Conservation (phyloP, 2,329 filamentous ascomycete species). For the Malbranchea cinnamomea region DNA sequence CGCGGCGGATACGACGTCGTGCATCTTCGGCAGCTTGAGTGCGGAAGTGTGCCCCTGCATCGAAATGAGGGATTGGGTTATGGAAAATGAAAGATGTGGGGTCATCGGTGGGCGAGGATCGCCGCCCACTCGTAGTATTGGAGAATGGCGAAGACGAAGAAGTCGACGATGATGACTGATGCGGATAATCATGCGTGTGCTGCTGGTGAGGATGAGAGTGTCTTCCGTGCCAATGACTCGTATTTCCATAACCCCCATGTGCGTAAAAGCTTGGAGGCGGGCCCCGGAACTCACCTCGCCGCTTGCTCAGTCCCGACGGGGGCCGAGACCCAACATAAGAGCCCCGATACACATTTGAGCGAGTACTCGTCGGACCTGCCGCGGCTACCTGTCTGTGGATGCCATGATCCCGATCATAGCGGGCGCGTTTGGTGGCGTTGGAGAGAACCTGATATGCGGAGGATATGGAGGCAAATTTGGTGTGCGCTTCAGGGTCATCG, state of each 20-base stretch:
- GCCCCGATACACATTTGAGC: conserved; percentile 30
- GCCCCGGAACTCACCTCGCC: conserved; percentile 62
- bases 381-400: conserved; percentile 18
- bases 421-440: conserved; percentile 54
- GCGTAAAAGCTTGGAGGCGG: conserved; percentile 84
- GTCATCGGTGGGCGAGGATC: conserved; percentile 15
- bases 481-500: conserved; percentile 52
- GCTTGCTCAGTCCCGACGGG: conserved; percentile 63
- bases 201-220: conserved; percentile 38
- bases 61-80: conserved; percentile 60
- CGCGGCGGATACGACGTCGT: conserved; percentile 31
- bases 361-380: conserved; percentile 17
- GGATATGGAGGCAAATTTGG: conserved; percentile 68
- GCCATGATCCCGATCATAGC: conserved; percentile 55
- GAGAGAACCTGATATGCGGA: conserved; percentile 71
- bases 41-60: conserved; percentile 54
- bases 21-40: conserved; percentile 55
- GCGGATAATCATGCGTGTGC: conserved; percentile 3
- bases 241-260: conserved; percentile 57
- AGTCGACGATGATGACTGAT: conserved; percentile 6
- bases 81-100: conserved; percentile 23
- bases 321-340: conserved; percentile 48
- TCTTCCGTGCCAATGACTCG: conserved; percentile 19
- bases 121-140: too few relatives aligned
- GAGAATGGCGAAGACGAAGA: conserved; percentile 8